phyloP scores from a whole-genome alignment of 257 asterid species.

The Gardenia jasminoides region DNA sequence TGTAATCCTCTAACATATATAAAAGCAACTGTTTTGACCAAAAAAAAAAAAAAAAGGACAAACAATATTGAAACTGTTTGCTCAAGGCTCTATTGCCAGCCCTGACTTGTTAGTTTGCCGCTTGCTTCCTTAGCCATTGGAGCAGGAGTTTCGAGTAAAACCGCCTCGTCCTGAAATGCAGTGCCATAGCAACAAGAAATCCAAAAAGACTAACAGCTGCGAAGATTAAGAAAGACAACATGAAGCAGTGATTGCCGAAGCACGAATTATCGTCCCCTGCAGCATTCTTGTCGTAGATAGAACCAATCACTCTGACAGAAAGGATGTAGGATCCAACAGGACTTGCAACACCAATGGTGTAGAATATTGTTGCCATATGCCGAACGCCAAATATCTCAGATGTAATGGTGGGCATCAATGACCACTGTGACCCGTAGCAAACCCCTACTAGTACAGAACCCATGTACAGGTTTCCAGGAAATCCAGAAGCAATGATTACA shows the following conservation, averaged over 20 bases:
- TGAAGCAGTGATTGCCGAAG: slow-evolving; percentile 74
- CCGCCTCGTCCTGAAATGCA: slow-evolving; percentile 53
- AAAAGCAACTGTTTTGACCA: too few relatives aligned
- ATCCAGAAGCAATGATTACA: slow-evolving; percentile 62
- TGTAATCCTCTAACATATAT: too few relatives aligned
- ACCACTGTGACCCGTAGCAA: slow-evolving; percentile 95
- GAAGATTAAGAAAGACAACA: slow-evolving; percentile 70
- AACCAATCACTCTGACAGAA: slow-evolving; percentile 79
- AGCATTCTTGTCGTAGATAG: slow-evolving; percentile 66
- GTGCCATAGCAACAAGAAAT: slow-evolving; percentile 52
- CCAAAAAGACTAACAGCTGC: slow-evolving; percentile 65
- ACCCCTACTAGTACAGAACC: slow-evolving; percentile 79
- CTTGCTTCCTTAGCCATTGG: slow-evolving; percentile 29
- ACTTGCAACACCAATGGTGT: slow-evolving; percentile 76
- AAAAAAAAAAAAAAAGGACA: too few relatives aligned
- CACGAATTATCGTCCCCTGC: slow-evolving; percentile 49
- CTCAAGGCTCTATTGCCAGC: too few relatives aligned
- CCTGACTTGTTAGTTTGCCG: too few relatives aligned
- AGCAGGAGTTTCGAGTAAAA: slow-evolving; percentile 38
- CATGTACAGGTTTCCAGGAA: slow-evolving; percentile 61
- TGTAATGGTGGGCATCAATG: slow-evolving; percentile 89
- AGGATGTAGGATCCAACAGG: slow-evolving; percentile 88
- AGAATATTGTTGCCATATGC: slow-evolving; percentile 91
- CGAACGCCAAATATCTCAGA: slow-evolving; percentile 73
- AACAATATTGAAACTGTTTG: too few relatives aligned